A percentile compares a stretch with the other conserved stretches of the same genome.
Evolutionary conservation across 768 basidiomycete species (phyloP).

Genomic region (Tulasnella sp.): DNA sequence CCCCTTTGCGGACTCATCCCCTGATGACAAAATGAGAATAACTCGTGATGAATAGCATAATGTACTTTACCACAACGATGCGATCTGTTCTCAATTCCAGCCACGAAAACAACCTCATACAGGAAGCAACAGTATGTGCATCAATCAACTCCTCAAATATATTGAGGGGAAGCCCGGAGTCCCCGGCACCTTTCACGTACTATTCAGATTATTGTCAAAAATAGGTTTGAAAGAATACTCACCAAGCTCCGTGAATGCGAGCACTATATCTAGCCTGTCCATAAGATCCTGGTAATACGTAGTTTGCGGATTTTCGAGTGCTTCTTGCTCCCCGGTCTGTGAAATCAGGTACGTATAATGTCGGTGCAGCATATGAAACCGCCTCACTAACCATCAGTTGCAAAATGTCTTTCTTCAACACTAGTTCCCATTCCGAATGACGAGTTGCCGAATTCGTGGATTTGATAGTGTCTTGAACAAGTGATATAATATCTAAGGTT

Average conservation of each 20-base stretch:
- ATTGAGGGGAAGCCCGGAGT: slow-evolving; percentile 55
- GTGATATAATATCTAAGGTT: neutral
- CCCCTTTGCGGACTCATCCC: slow-evolving; percentile 77
- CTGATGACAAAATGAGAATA: slow-evolving; percentile 17
- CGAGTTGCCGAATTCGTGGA: neutral
- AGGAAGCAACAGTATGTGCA: slow-evolving; percentile 71
- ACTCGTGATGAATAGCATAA: neutral
- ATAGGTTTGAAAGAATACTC: slow-evolving; percentile 21
- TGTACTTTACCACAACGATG: slow-evolving; percentile 36
- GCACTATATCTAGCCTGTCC: slow-evolving; percentile 54
- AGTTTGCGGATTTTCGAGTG: slow-evolving; percentile 38
- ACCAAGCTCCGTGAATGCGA: slow-evolving; percentile 71
- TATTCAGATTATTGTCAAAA: slow-evolving; percentile 4
- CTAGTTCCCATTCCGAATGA: slow-evolving; percentile 55
- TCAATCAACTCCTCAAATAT: slow-evolving; percentile 74
- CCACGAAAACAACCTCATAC: slow-evolving; percentile 81
- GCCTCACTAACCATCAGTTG: slow-evolving; percentile 47
- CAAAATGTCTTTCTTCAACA: slow-evolving; percentile 59
- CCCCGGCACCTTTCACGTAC: slow-evolving; percentile 55
- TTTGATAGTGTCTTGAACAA: slow-evolving; percentile 5
- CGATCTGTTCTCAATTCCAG: slow-evolving; percentile 59
- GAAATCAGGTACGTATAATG: neutral
- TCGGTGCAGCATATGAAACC: neutral
- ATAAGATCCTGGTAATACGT: slow-evolving; percentile 50
- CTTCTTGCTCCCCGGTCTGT: slow-evolving; percentile 55